These are phyloP conservation scores for Poa pratensis DNA, from an alignment of 176 grass and related monocot species.

Conservation along the genomic window DNA sequence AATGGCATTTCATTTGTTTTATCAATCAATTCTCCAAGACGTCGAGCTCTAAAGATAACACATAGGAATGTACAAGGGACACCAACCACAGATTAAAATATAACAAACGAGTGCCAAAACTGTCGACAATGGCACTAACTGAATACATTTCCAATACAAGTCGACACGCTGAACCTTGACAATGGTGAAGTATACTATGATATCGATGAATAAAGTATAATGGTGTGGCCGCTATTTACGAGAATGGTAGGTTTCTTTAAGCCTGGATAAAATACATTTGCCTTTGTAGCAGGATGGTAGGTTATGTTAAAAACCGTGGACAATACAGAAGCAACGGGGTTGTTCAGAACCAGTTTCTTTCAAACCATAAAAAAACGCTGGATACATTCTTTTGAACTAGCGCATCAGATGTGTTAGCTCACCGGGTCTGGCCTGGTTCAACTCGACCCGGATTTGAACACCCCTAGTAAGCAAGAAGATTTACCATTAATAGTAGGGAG, in stretches of 20 bases:
- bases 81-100: conserved; percentile 6
- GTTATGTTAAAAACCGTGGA: neutral
- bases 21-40: conserved; percentile 34
- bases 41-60: conserved; percentile 6
- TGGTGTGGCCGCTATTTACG: neutral
- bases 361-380: neutral
- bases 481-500: conserved; percentile 1
- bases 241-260: neutral
- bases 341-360: neutral
- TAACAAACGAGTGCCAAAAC: neutral
- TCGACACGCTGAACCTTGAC: neutral
- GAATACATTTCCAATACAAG: conserved; percentile 2
- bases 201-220: neutral
- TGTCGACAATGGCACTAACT: neutral
- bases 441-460: neutral
- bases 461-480: neutral
- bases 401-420: neutral
- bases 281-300: neutral
- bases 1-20: conserved; percentile 32
- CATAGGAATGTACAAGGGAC: neutral
- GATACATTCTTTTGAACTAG: neutral
- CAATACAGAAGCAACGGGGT: neutral
- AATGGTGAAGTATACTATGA: neutral
- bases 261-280: neutral
- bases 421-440: neutral